Conservation (phyloP, 306 rosid species). For the Vigna angularis region DNA sequence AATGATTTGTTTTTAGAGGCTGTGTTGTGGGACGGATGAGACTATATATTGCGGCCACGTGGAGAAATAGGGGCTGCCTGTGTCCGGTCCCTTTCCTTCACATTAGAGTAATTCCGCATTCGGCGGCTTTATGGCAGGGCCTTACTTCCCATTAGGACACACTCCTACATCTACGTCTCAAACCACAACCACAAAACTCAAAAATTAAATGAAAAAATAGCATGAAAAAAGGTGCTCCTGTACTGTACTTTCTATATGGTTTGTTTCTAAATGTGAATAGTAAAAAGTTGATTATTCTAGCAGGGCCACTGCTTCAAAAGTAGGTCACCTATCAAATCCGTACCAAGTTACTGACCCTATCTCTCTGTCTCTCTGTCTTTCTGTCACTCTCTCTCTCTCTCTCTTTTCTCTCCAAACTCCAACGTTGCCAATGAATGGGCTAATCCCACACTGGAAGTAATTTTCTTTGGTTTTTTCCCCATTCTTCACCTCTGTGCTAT, state of each 20-base stretch:
- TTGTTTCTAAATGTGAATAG: slow-evolving; percentile 47
- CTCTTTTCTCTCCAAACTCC: slow-evolving; percentile 29
- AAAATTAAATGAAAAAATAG: no score
- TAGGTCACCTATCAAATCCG: slow-evolving; percentile 44
- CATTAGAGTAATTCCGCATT: slow-evolving; percentile 55
- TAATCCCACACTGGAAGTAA: slow-evolving; percentile 33
- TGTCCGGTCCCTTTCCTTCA: slow-evolving; percentile 48
- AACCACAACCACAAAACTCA: no score
- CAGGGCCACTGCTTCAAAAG: slow-evolving; percentile 31
- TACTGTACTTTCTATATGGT: slow-evolving; percentile 17
- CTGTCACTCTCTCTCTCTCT: slow-evolving; percentile 6
- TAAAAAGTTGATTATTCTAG: slow-evolving; percentile 59
- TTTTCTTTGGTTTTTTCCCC: not conserved
- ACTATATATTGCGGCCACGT: slow-evolving; percentile 45
- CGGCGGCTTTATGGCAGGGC: slow-evolving; percentile 60
- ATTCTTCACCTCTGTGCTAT: not conserved
- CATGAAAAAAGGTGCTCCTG: not conserved
- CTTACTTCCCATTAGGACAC: slow-evolving; percentile 35
- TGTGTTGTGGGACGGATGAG: not conserved
- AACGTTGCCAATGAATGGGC: slow-evolving; percentile 47
- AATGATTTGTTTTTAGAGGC: not conserved
- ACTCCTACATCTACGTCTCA: not conserved
- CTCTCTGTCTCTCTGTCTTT: slow-evolving; percentile 27
- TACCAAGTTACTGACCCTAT: slow-evolving; percentile 43
- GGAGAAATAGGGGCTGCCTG: slow-evolving; percentile 39